phyloP scores from a whole-genome alignment of 176 grass and related monocot species.

The Miscanthus lutarioriparius region DNA sequence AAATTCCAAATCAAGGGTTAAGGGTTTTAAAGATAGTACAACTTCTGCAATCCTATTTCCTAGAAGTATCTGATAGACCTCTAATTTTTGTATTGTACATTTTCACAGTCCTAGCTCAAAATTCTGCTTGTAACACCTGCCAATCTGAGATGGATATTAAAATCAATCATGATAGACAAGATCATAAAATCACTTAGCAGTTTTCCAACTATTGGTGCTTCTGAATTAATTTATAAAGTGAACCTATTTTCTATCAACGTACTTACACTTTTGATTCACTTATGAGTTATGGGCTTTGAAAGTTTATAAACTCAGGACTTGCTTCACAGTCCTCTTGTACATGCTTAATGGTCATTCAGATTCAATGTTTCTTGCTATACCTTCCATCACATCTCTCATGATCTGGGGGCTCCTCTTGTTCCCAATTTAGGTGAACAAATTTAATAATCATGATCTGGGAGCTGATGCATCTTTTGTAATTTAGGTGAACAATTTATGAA shows the following conservation, averaged over 20 bases:
- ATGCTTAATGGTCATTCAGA: conserved; percentile 7
- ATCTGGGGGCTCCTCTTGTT: too few species aligned
- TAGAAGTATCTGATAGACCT: not conserved
- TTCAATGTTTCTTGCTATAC: conserved; percentile 6
- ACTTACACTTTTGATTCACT: not conserved
- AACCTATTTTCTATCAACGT: not conserved
- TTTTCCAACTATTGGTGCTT: not conserved
- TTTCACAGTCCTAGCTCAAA: not conserved
- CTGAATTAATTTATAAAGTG: not conserved
- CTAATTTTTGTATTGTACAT: not conserved
- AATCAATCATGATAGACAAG: not conserved
- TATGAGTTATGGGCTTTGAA: conserved; percentile 4
- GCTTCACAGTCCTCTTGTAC: not conserved
- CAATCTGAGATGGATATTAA: conserved; percentile 1
- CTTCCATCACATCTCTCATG: too few species aligned
- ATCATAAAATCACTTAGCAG: not conserved
- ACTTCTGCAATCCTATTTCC: too few species aligned
- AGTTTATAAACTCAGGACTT: not conserved
- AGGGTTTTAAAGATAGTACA: too few species aligned
- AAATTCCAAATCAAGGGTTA: too few species aligned
- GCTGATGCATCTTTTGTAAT: too few species aligned
- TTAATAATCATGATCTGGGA: too few species aligned
- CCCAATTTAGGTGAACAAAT: too few species aligned
- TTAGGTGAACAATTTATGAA: too few species aligned
- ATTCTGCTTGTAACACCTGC: not conserved